A percentile compares a stretch with the other conserved stretches of the same genome.
These are phyloP conservation scores for Starmerella scarabaei DNA, from an alignment of 805 yeast species.

Conservation along the genomic window DNA sequence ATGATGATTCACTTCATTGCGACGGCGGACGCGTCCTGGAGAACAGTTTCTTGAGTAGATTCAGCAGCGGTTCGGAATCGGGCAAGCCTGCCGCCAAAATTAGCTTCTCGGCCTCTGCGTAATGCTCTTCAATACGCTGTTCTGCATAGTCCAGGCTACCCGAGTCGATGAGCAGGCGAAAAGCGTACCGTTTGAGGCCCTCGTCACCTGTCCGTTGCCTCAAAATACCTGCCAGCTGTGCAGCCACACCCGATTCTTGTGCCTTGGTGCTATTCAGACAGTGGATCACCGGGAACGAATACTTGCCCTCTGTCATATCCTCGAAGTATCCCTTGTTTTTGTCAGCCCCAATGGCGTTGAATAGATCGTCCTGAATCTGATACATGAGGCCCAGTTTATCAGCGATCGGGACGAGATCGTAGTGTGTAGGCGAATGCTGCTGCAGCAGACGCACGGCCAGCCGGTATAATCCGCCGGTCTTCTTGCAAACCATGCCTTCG, in stretches of 20 bases:
- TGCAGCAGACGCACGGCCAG: conserved; percentile 57
- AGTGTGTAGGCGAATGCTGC: conserved; percentile 19
- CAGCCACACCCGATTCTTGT: conserved; percentile 36
- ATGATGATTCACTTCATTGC: too few relatives aligned
- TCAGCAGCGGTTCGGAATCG: conserved; percentile 2
- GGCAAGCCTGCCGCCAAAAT: conserved; percentile 13
- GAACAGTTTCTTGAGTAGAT: too few relatives aligned
- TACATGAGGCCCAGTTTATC: conserved; percentile 69
- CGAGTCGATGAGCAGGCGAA: conserved; percentile 34
- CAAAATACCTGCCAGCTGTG: conserved; percentile 32
- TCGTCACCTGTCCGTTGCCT: conserved; percentile 39
- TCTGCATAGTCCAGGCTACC: conserved; percentile 33
- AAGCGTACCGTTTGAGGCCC: conserved; percentile 38
- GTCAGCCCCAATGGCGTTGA: conserved; percentile 48
- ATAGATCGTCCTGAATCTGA: conserved; percentile 75
- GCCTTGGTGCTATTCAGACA: conserved; percentile 29
- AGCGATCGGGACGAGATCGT: conserved; percentile 43
- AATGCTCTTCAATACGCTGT: conserved; percentile 24
- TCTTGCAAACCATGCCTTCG: conserved; percentile 68
- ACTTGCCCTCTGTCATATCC: conserved; percentile 80
- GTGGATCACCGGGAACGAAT: conserved; percentile 75
- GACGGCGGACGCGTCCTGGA: too few relatives aligned
- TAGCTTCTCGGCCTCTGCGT: conserved; percentile 20
- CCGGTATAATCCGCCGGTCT: conserved; percentile 81
- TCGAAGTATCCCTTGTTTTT: conserved; percentile 68